These are phyloP conservation scores for Cucurbita argyrosperma DNA, from an alignment of 306 rosid species.

Conservation along the genomic window DNA sequence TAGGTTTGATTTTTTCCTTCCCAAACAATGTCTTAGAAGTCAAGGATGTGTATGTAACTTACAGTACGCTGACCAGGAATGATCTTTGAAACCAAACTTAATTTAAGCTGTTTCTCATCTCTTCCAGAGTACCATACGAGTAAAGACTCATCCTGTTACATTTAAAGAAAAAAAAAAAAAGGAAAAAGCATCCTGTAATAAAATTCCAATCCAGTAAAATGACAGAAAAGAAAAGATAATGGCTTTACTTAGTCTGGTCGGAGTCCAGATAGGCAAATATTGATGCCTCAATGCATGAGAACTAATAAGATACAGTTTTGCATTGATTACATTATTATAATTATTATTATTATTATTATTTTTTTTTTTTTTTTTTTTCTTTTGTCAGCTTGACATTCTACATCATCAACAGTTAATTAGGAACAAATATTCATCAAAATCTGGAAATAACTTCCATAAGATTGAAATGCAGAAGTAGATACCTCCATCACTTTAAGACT, in stretches of 20 bases:
- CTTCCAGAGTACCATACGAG: conserved; percentile 88
- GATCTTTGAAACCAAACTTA: conserved; percentile 65
- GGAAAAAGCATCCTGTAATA: conserved; percentile 48
- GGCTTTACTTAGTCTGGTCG: neutral
- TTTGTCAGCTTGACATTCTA: neutral
- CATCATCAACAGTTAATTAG: neutral
- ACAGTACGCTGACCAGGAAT: conserved; percentile 98
- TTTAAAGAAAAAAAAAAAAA: neutral
- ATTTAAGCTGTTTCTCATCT: conserved; percentile 68
- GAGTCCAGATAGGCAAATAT: neutral
- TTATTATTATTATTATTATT: no score
- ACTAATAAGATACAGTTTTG: neutral
- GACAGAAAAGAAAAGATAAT: conserved; percentile 11
- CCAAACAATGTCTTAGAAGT: neutral
- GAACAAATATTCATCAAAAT: neutral
- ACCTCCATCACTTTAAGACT: neutral
- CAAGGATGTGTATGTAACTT: conserved; percentile 25
- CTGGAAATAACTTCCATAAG: neutral
- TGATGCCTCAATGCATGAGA: neutral
- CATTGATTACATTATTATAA: neutral
- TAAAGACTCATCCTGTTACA: conserved; percentile 65
- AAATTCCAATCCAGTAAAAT: neutral
- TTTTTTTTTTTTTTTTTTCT: neutral
- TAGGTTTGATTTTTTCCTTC: neutral
- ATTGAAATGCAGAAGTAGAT: neutral